Evolutionary conservation across 495 filamentous ascomycete species (phyloP).

Genomic region (Entonaema liquescens): DNA sequence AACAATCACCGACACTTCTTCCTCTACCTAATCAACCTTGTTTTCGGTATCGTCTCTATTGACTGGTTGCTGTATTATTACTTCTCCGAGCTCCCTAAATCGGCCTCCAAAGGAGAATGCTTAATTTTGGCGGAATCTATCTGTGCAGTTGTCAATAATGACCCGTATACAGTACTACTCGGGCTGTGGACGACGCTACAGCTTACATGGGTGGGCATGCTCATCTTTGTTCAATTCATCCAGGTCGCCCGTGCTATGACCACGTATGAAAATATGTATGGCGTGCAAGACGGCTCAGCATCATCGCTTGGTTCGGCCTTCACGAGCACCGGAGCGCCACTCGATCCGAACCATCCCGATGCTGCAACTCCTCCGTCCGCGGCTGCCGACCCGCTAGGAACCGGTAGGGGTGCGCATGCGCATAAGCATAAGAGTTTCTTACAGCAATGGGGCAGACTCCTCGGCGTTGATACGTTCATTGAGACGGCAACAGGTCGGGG

Average conservation of each 20-base stretch:
- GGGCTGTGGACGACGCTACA: constrained; percentile 81
- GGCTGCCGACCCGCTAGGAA: constrained; percentile 51
- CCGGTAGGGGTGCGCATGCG: constrained; percentile 55
- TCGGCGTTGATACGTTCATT: constrained; percentile 92
- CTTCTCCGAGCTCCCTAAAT: constrained; percentile 44
- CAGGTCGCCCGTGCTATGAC: constrained; percentile 92
- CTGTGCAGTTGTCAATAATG: constrained; percentile 77
- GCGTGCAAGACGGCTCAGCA: constrained; percentile 64
- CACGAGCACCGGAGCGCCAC: constrained; percentile 77
- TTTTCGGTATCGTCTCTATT: constrained; percentile 75
- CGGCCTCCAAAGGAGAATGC: constrained; percentile 64
- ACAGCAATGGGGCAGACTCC: constrained; percentile 79
- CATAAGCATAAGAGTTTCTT: constrained; percentile 70
- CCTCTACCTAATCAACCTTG: constrained; percentile 80
- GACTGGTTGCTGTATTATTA: constrained; percentile 57
- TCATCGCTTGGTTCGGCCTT: constrained; percentile 80
- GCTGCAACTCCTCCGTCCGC: constrained; percentile 50
- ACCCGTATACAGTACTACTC: constrained; percentile 83
- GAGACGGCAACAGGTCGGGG: constrained; percentile 73
- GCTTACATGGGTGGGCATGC: constrained; percentile 94
- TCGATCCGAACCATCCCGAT: constrained; percentile 57
- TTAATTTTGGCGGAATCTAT: constrained; percentile 76
- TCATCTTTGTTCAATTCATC: constrained; percentile 88
- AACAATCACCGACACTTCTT: constrained; percentile 98
- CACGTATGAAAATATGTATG: constrained; percentile 93